phyloP scores from a whole-genome alignment of 1,284 basidiomycete genomes.

The Cerioporus squamosus region DNA sequence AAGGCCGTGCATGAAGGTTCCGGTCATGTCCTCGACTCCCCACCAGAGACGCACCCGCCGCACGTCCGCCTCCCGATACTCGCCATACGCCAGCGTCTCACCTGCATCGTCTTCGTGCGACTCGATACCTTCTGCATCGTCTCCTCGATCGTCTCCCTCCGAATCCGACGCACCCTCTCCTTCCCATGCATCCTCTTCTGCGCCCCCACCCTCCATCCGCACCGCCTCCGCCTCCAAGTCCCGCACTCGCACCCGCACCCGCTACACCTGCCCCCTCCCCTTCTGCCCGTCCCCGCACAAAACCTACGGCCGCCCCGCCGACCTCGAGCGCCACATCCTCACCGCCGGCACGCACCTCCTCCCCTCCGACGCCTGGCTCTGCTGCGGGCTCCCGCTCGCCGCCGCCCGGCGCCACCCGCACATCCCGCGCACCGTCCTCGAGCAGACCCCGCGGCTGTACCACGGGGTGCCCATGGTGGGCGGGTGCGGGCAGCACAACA shows the following conservation, averaged over 20 bases:
- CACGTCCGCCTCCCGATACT: no score
- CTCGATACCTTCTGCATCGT: no score
- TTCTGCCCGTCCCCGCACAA: neutral
- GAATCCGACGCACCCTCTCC: no score
- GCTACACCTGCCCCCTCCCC: neutral
- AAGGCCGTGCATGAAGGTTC: no score
- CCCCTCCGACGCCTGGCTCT: conserved; percentile 5
- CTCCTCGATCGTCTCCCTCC: no score
- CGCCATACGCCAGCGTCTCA: no score
- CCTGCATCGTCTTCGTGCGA: no score
- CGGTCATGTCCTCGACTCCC: no score
- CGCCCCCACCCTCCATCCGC: no score
- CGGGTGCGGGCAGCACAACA: conserved; percentile 26
- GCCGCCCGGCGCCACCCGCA: neutral
- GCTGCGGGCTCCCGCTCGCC: conserved; percentile 24
- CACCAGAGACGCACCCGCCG: no score
- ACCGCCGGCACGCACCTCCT: conserved; percentile 6
- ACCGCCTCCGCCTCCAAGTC: no score
- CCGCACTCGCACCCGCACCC: neutral
- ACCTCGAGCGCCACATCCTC: conserved; percentile 11
- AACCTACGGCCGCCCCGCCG: conserved; percentile 8
- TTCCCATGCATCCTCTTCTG: no score
- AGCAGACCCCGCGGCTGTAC: conserved; percentile 3
- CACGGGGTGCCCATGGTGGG: conserved; percentile 20
- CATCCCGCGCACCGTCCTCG: neutral